Base-by-base conservation (phyloP, 768 basidiomycete genomes). In the Lentinula boryana region DNA sequence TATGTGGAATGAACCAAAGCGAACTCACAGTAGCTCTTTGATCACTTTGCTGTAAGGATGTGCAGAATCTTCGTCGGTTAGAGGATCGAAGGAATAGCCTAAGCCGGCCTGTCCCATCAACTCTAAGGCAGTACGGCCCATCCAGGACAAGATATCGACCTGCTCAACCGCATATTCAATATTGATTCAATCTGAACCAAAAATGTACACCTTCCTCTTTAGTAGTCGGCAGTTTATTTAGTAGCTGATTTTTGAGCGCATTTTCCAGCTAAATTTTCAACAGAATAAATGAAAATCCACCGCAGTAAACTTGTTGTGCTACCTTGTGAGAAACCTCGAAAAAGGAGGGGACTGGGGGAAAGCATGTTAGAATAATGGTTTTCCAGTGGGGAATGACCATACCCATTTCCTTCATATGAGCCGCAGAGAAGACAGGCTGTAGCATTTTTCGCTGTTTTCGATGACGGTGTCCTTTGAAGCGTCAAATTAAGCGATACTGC, bases 381-480 rank as follows among this genome's bases (percentile, higher is more conserved):
- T n/a, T 7, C 9, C 15, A 38, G 4, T 9, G 23, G 13, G 27
- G 12, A 12, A 13, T 21, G 4, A 33, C 9, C 12, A 58, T 18
- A 73, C 65, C 49, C 66, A 73, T 67, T 10, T 67, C 60, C 32
- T 74, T 72, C 63, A 76, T 65, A 55, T 72, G 71, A 18, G 68
- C 68, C 18, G 63, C 64, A 12, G 73, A 74, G 63, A 76, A 76
- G 8, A 72, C 70, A 2, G 71, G 69, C 23, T 74, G 74, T 51
- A 76, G 66, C 64, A 76, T 68, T 60, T 73, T 74, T 23, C 73
- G 67, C 63, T 76, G 73, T 41, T 62, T 69, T 50, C 68, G 63
- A 58, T 75, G 74, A 18, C 65, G 69, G 12, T 71, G 65, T 32
- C 58, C 58, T 60, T 5, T 5, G 10, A 16, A 7, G 6, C 7